phyloP scores from a whole-genome alignment of 2,329 filamentous ascomycete genomes.

The Fusarium clavum region DNA sequence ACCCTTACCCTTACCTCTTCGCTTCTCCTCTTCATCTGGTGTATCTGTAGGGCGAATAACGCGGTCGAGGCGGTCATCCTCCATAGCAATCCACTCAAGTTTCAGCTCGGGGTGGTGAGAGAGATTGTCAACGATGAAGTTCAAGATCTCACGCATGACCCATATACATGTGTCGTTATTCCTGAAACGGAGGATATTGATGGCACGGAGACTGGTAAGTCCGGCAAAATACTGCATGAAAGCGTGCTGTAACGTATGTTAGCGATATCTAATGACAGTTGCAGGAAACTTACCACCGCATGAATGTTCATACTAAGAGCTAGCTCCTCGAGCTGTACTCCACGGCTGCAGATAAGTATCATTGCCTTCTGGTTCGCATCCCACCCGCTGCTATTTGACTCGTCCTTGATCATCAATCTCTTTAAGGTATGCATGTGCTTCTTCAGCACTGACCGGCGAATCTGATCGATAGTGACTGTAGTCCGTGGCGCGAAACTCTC shows the following conservation, averaged over 20 bases:
- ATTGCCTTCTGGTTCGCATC: constrained; percentile 67
- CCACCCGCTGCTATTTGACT: constrained; percentile 62
- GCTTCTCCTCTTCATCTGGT: constrained; percentile 46
- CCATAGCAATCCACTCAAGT: constrained; percentile 69
- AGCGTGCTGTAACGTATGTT: constrained; percentile 58
- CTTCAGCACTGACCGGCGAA: constrained; percentile 66
- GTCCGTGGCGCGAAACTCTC: constrained; percentile 65
- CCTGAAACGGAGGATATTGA: constrained; percentile 66
- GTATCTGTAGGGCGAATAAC: constrained; percentile 57
- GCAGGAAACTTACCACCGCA: constrained; percentile 61
- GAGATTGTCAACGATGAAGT: constrained; percentile 69
- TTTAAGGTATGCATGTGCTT: constrained; percentile 67
- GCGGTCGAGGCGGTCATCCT: constrained; percentile 62
- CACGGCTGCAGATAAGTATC: constrained; percentile 64
- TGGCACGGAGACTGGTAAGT: constrained; percentile 62
- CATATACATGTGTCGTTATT: constrained; percentile 67
- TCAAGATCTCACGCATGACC: constrained; percentile 67
- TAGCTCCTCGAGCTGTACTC: constrained; percentile 64
- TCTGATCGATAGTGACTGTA: constrained; percentile 65
- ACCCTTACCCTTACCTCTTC: constrained; percentile 53
- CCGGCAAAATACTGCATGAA: constrained; percentile 66
- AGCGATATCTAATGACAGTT: background rate
- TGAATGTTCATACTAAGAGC: constrained; percentile 66
- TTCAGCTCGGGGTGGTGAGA: constrained; percentile 66
- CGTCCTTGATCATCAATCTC: constrained; percentile 71